These are phyloP conservation scores for Termitomyces sp. DNA, from an alignment of 768 basidiomycete species.

Conservation along the genomic window DNA sequence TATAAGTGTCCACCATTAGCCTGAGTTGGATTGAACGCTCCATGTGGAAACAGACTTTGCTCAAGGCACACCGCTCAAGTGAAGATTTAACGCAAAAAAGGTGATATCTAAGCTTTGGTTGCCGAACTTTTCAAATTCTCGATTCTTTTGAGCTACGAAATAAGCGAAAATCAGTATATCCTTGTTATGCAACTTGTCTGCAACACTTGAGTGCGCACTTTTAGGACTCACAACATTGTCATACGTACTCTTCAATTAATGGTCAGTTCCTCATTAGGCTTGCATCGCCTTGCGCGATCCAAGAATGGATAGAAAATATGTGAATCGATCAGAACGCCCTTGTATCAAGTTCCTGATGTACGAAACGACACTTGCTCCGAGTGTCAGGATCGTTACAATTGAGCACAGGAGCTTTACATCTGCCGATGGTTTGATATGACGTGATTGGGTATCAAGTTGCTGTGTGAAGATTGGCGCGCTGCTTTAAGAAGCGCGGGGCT, in stretches of 20 bases:
- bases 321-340: background rate
- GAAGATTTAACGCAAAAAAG: background rate
- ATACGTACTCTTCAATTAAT: too few relatives aligned
- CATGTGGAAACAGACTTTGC: background rate
- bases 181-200: background rate
- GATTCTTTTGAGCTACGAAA: background rate
- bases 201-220: too few relatives aligned
- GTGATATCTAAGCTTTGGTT: background rate
- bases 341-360: background rate
- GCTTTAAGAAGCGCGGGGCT: constrained; percentile 3
- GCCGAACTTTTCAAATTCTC: background rate
- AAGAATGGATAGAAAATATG: background rate
- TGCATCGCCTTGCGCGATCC: background rate
- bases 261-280: background rate
- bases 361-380: background rate
- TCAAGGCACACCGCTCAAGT: background rate
- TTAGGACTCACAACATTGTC: too few relatives aligned
- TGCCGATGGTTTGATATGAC: constrained; percentile 11
- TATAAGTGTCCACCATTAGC: constrained; percentile 2
- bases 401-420: constrained; percentile 13
- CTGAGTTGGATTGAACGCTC: background rate
- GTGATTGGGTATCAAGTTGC: constrained; percentile 9
- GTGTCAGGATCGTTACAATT: background rate
- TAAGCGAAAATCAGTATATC: background rate
- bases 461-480: constrained; percentile 3